A percentile compares a stretch with the other conserved stretches of the same genome.
These are phyloP conservation scores for Alternaria novae-zelandiae DNA, from an alignment of 2,329 filamentous ascomycete species.

Conservation along the genomic window DNA sequence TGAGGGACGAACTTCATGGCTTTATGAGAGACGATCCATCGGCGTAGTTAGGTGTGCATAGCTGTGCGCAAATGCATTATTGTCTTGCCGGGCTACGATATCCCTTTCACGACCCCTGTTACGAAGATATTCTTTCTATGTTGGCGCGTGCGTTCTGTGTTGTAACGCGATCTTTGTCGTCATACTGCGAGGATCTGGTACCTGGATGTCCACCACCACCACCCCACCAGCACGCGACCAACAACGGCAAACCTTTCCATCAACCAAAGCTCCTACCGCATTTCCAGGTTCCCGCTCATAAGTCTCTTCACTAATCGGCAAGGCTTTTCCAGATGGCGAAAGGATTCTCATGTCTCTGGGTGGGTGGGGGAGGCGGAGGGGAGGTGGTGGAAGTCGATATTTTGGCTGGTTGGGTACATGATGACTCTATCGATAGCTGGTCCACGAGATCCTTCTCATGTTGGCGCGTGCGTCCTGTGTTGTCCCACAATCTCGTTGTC, in stretches of 20 bases:
- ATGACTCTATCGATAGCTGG: too few species aligned
- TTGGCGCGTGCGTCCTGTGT: too few species aligned
- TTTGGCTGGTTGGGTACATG: too few species aligned
- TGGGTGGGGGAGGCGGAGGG: too few species aligned
- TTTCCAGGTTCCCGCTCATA: too few species aligned
- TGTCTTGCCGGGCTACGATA: not conserved
- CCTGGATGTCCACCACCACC: not conserved
- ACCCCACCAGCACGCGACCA: not conserved
- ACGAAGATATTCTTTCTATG: too few species aligned
- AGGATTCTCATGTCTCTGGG: too few species aligned
- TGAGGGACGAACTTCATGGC: conserved; percentile 13
- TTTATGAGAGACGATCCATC: conserved; percentile 7
- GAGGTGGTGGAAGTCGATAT: too few species aligned
- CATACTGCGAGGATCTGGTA: not conserved
- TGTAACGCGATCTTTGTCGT: not conserved
- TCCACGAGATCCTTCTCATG: too few species aligned
- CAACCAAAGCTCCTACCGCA: not conserved
- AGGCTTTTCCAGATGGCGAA: too few species aligned
- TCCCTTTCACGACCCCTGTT: too few species aligned
- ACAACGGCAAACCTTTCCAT: not conserved
- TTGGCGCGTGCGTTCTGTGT: not conserved
- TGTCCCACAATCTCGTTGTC: not conserved
- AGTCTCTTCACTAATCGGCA: too few species aligned
- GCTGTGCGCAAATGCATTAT: conserved; percentile 1
- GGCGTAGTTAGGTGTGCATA: conserved; percentile 1